phyloP scores from a whole-genome alignment of 768 basidiomycete genomes.

The Nidula microcarpa region DNA sequence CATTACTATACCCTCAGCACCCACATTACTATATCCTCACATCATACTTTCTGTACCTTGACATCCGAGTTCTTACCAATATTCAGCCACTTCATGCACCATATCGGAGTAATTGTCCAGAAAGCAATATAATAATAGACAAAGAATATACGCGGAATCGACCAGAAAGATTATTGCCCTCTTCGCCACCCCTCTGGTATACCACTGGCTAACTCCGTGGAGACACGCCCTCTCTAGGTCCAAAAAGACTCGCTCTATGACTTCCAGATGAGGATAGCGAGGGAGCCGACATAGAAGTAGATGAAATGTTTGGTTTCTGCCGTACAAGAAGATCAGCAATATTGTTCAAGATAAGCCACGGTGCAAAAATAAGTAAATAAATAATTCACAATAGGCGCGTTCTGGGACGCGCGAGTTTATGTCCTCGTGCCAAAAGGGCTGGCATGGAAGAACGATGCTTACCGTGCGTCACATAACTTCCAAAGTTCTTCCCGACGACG shows the following conservation, averaged over 20 bases:
- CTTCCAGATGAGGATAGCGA: conserved; percentile 95
- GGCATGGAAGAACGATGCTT: conserved; percentile 19
- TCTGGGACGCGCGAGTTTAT: conserved; percentile 11
- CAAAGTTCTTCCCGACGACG: conserved; percentile 99
- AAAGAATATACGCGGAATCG: too few species aligned
- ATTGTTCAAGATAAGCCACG: conserved; percentile 2
- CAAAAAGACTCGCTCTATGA: conserved; percentile 44
- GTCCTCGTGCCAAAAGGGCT: background rate
- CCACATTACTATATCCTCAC: too few species aligned
- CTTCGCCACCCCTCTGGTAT: too few species aligned
- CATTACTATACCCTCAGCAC: too few species aligned
- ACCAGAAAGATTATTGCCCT: too few species aligned
- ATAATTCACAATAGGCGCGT: conserved; percentile 18
- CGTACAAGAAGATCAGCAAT: conserved; percentile 7
- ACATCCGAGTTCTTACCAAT: too few species aligned
- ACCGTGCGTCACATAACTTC: conserved; percentile 98
- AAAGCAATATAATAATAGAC: too few species aligned
- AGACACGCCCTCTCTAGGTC: background rate
- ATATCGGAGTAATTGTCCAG: too few species aligned
- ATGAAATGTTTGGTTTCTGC: conserved; percentile 98
- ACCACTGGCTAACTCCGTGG: too few species aligned
- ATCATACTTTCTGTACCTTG: too few species aligned
- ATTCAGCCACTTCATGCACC: too few species aligned
- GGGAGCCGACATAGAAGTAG: conserved; percentile 93
- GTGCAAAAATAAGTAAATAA: conserved; percentile 2